Conservation (phyloP, 768 basidiomycete genomes). For the Suillus weaverae region DNA sequence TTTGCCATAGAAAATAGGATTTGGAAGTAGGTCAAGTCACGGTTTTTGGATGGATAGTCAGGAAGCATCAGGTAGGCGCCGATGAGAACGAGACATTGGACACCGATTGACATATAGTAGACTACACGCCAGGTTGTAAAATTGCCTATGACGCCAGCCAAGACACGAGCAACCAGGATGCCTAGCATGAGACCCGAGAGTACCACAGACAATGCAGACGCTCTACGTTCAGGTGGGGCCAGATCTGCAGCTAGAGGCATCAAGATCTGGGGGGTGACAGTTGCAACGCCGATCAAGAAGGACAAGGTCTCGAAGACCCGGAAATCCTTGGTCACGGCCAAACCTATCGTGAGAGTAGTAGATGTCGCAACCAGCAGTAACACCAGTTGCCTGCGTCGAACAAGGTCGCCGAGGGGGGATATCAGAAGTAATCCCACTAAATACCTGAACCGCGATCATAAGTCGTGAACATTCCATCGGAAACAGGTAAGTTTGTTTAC, state of each 20-base stretch:
- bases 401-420: conserved; percentile 80
- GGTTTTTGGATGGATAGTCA: conserved; percentile 80
- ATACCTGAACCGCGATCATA: conserved; percentile 45
- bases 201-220: conserved; percentile 74
- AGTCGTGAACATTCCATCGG: background rate
- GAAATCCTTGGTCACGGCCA: conserved; percentile 61
- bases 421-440: conserved; percentile 72
- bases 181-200: conserved; percentile 70
- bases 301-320: conserved; percentile 63
- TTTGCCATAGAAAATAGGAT: conserved; percentile 79
- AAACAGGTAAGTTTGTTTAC: conserved; percentile 32
- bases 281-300: conserved; percentile 68
- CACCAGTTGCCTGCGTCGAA: conserved; percentile 71
- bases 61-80: conserved; percentile 70
- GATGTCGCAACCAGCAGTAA: conserved; percentile 56
- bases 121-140: conserved; percentile 72
- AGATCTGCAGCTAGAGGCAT: conserved; percentile 81
- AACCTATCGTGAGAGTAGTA: conserved; percentile 64
- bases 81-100: conserved; percentile 59
- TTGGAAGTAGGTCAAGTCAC: conserved; percentile 59
- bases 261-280: conserved; percentile 75
- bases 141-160: conserved; percentile 74
- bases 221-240: conserved; percentile 70
- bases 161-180: conserved; percentile 69
- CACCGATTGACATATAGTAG: conserved; percentile 75